Evolutionary conservation across 495 filamentous ascomycete species (phyloP).

Genomic region (Xylaria intraflava): DNA sequence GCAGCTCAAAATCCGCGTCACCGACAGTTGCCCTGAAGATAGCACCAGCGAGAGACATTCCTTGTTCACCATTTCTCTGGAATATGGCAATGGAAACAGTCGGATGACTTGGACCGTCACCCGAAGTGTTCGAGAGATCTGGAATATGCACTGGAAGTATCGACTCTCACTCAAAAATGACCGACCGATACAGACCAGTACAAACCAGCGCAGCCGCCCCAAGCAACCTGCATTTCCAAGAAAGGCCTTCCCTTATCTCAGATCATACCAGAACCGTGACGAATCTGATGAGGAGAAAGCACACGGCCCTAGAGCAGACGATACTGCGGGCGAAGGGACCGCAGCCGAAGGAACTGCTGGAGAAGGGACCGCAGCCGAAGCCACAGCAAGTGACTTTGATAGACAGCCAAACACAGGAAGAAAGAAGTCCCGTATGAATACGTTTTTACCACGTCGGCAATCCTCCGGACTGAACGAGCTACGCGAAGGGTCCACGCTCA

Average conservation of each 20-base stretch:
- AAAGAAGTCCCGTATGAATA: constrained; percentile 61
- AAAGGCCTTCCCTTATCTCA: constrained; percentile 85
- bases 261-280: constrained; percentile 72
- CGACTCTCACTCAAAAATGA: constrained; percentile 75
- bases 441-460: constrained; percentile 43
- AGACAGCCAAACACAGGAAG: constrained; percentile 39
- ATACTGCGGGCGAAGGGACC: constrained; percentile 42
- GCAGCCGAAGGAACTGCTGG: constrained; percentile 36
- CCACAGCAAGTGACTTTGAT: constrained; percentile 35
- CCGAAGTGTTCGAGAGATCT: constrained; percentile 78
- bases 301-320: constrained; percentile 37
- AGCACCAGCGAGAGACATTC: constrained; percentile 70
- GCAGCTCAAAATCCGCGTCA: constrained; percentile 83
- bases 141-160: constrained; percentile 89
- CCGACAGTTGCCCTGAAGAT: constrained; percentile 61
- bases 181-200: constrained; percentile 52
- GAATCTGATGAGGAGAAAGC: constrained; percentile 73
- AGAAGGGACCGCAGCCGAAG: constrained; percentile 36
- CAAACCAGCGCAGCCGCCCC: constrained; percentile 43
- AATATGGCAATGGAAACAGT: constrained; percentile 92
- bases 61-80: constrained; percentile 84
- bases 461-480: constrained; percentile 31
- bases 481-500: constrained; percentile 21
- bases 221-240: constrained; percentile 85
- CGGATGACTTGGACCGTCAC: constrained; percentile 97